A percentile compares a stretch with the other conserved stretches of the same genome.
These are phyloP conservation scores for Colletotrichum neosansevieriae DNA, from an alignment of 2,329 filamentous ascomycete species.

Conservation along the genomic window DNA sequence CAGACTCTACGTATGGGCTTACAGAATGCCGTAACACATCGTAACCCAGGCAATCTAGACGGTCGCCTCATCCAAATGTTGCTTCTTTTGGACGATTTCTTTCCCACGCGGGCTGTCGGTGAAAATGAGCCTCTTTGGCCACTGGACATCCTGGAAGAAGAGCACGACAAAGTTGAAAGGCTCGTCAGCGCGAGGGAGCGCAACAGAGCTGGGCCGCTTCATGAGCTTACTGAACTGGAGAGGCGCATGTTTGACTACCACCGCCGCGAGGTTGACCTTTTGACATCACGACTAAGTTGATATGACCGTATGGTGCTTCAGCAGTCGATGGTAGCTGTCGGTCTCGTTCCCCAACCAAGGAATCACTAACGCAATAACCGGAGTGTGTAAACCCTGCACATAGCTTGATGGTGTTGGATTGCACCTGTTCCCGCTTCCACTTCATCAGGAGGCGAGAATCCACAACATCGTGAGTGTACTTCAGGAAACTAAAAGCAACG, in stretches of 20 bases:
- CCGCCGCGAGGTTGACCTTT: conserved; percentile 24
- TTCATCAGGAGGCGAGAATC: too few relatives aligned
- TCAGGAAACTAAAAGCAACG: too few relatives aligned
- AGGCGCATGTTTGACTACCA: conserved; percentile 31
- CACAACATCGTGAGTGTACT: too few relatives aligned
- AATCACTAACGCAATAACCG: background rate
- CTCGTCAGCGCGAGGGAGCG: conserved; percentile 18
- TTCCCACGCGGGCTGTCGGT: conserved; percentile 5
- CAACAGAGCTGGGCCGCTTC: conserved; percentile 20
- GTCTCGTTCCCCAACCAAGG: conserved; percentile 19
- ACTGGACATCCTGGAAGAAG: conserved; percentile 28
- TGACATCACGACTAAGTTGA: conserved; percentile 25
- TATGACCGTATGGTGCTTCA: conserved; percentile 11
- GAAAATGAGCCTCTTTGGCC: conserved; percentile 27
- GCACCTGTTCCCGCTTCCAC: too few relatives aligned
- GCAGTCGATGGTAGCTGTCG: conserved; percentile 16
- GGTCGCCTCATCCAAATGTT: conserved; percentile 33
- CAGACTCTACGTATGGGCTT: conserved; percentile 30
- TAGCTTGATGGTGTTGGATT: background rate
- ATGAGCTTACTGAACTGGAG: conserved; percentile 28
- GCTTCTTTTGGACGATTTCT: conserved; percentile 30
- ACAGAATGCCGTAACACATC: conserved; percentile 34
- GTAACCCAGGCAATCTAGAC: conserved; percentile 27
- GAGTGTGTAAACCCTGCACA: too few relatives aligned
- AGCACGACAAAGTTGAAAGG: conserved; percentile 26